Evolutionary conservation across 345 rosid species (phyloP), one percentile per base, ranked within the genome.

Genomic region (Conringia planisiliqua): DNA sequence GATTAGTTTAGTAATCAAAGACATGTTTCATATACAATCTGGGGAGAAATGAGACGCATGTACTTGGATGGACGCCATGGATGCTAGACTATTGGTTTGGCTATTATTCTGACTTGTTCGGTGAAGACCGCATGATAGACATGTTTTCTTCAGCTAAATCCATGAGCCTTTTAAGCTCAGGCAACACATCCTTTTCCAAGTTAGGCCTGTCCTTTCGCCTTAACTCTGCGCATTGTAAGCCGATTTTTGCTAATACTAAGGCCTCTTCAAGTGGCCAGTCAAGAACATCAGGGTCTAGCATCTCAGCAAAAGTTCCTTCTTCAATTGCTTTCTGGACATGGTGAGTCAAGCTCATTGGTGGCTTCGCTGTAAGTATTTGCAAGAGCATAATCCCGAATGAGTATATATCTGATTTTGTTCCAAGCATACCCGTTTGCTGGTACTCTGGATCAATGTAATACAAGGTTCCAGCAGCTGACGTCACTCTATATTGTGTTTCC

Each of bases 191-290:
- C 0, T 39, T 78, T 20, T 63, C 81, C 1, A 72, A 14, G 18
- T 78, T 35, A 14, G 77, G 77, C 22, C 77, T 65, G 40, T 78
- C 68, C 48, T 48, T 65, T 11, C 58, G 72, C 50, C 73, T 71
- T 29, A 78, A 38, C 48, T 59, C 26, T 6, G 81, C 62, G 14
- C 81, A 78, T 2, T 50, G 62, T 39, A 78, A 44, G 40, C 73
- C 73, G 2, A 78, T 20, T 39, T 66, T 78, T 3, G 73, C 81
- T 39, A 72, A 39, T 7, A 66, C 16, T 16, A 78, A 47, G 11
- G 77, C 58, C n/a, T 65, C 77, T 64, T 72, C 73, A 48, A 78
- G 36, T n/a, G 77, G 73, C 81, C 81, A 78, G 42, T 78, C 77
- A 33, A 16, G 32, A 57, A 78, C 77, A 24, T 3, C 10, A 26